A percentile compares a stretch with the other conserved stretches of the same genome.
phyloP scores from a whole-genome alignment of 2,329 filamentous ascomycete genomes.

The Elsinoe necatrix region DNA sequence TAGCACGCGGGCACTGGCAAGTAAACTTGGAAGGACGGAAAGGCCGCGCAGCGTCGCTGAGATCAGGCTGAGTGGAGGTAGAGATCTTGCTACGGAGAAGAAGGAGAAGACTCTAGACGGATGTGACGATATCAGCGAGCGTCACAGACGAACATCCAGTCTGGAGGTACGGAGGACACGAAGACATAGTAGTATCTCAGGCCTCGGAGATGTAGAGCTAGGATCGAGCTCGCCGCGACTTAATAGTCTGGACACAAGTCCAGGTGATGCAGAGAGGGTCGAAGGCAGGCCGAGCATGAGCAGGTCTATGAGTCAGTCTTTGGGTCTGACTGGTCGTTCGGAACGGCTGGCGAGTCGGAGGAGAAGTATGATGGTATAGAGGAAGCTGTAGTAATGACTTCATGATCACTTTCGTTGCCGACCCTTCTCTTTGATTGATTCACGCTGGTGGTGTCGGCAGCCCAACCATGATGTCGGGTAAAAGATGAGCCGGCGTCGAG shows the following conservation, averaged over 20 bases:
- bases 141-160: constrained; percentile 7
- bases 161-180: constrained; percentile 11
- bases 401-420: constrained; percentile 8
- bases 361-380: constrained; percentile 29
- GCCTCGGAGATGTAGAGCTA: neutral
- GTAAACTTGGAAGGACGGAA: neutral
- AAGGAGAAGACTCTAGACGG: constrained; percentile 29
- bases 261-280: neutral
- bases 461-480: too few species aligned
- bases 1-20: neutral
- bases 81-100: constrained; percentile 19
- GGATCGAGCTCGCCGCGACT: neutral
- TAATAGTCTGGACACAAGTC: neutral
- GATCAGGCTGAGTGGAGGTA: neutral
- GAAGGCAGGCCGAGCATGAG: constrained; percentile 9
- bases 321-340: neutral
- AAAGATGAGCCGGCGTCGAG: too few species aligned
- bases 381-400: constrained; percentile 4
- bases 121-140: constrained; percentile 25
- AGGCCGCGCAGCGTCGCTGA: neutral
- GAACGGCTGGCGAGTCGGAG: constrained; percentile 26
- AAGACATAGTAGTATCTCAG: constrained; percentile 16
- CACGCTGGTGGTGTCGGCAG: too few species aligned
- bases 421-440: too few species aligned
- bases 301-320: constrained; percentile 5